Evolutionary conservation across 2,329 filamentous ascomycete species (phyloP).

Genomic region (Pseudogymnoascus sp.): DNA sequence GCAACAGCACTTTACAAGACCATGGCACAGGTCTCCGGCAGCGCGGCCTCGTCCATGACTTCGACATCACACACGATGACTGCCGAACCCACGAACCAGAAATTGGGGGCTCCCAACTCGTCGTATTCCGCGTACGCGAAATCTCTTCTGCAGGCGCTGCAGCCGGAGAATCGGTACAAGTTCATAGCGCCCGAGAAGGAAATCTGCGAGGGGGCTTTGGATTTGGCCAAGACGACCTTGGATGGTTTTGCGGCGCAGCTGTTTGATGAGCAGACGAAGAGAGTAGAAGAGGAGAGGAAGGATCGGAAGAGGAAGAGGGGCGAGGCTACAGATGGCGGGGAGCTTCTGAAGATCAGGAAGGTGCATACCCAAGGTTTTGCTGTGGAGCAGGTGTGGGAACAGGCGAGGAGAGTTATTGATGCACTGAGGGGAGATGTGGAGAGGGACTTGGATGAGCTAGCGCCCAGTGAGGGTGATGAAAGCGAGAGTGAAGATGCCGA

Average conservation of each 20-base stretch:
- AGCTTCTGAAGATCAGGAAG: slow-evolving; percentile 67
- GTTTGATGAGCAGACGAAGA: slow-evolving; percentile 62
- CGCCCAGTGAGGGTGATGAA: slow-evolving; percentile 19
- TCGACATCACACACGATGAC: slow-evolving; percentile 59
- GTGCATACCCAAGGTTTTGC: slow-evolving; percentile 83
- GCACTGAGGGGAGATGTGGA: slow-evolving; percentile 50
- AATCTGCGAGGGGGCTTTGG: slow-evolving; percentile 62
- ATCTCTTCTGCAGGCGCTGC: slow-evolving; percentile 21
- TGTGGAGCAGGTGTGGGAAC: slow-evolving; percentile 87
- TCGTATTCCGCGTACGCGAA: slow-evolving; percentile 31
- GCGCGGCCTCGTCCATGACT: slow-evolving; percentile 53
- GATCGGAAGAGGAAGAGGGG: slow-evolving; percentile 66
- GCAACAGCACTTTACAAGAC: slow-evolving; percentile 1
- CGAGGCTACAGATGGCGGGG: slow-evolving; percentile 36
- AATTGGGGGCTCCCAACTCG: slow-evolving; percentile 23
- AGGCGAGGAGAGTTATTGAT: slow-evolving; percentile 76
- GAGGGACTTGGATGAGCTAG: slow-evolving; percentile 34
- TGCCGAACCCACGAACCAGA: slow-evolving; percentile 34
- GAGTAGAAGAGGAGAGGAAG: slow-evolving; percentile 59
- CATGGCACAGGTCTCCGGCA: slow-evolving; percentile 22
- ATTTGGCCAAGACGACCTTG: slow-evolving; percentile 71
- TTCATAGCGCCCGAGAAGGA: slow-evolving; percentile 68
- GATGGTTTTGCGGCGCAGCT: slow-evolving; percentile 71
- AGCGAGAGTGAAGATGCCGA: slow-evolving; percentile 28
- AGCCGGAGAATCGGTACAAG: slow-evolving; percentile 27